Base-by-base conservation (phyloP, 495 filamentous ascomycete species). In the Polyplosphaeria fusca region DNA sequence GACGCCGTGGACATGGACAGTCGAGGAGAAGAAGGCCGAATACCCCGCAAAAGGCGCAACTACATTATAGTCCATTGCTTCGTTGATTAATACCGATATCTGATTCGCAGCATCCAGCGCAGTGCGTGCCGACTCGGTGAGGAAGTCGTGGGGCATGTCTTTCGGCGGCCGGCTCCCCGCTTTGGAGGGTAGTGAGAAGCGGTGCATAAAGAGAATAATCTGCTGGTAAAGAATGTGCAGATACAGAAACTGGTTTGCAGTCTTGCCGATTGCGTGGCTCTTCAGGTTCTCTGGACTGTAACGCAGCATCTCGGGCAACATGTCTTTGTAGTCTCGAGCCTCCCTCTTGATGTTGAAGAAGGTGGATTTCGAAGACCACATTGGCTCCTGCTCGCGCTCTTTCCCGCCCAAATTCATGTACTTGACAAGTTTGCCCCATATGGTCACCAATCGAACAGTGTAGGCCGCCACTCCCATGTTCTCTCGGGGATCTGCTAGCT, bases 391-490 rank as follows among this genome's bases (percentile, higher is more conserved):
- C 38, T 74, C 93, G 43, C 82, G 77, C 44, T 92, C 86, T 71
- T 88, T 92, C 1, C 91, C 92, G 23, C 93, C 91, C 56, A 95
- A 82, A 64, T 95, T 96, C 49, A 96, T 70, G 67, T 95, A 96
- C 49, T 85, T 86, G 58, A 95, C 88, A 47, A 96, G 85, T 30
- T 84, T 84, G 12, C 93, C 92, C 89, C 91, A 98, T 40, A 96
- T 74, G 3, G 88, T 82, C 38, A 96, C 86, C 12, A 85, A 79
- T 27, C 89, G 86, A 48, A 96, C 86, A 71, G 95, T 89, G 67
- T 93, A 96, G 9, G 92, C 89, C 0, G 89, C 86, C 1, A 95
- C 88, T 1, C 93, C 93, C 91, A 96, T 95, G 65, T 95, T 96
- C 4, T 86, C 85, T 57, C 76, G 82, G 2, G 88, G 80, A 51